Base-by-base conservation (phyloP, 192 early-diverging fungal species). In the Podila horticola region DNA sequence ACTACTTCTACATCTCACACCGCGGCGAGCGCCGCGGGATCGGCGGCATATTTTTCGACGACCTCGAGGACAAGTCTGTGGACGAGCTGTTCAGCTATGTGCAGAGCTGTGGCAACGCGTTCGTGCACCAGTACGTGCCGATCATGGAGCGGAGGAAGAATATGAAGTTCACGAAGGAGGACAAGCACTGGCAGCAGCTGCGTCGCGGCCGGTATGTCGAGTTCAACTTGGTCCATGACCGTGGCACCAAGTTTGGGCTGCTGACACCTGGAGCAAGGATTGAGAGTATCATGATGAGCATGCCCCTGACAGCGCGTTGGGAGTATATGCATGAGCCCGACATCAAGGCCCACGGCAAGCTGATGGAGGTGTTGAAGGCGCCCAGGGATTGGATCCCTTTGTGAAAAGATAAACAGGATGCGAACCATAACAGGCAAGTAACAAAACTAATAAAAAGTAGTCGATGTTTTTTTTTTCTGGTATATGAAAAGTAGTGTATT, bases 41-140 rank as follows among this genome's bases (percentile, higher is more conserved):
- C 62, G 98, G 98, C 24, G 98, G 98, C 29, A 98, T 98, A 81
- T 99, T 99, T 85, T 99, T 99, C 84, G 98, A 99, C 72, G 98
- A 99, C 71, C 82, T 98, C 49, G 92, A 94, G 64, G 89, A 93
- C 58, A 91, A 90, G 74, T 62, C 82, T n/a, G 83, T 87, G 4
- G 92, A 97, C 51, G 89, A 95, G 66, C 71, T 95, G 38, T 99
- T 97, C 83, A 84, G 69, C 0, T 98, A 96, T 86, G 93, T 97
- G 15, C 88, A 93, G 65, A 89, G 93, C 57, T 94, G 93, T 45
- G 96, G 94, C 15, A 86, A 91, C 50, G 81, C 90, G 8, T 95
- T 99, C 82, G 84, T 94, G 15, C 82, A 84, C 20, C 94, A 96
- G 36, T 99, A 99, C 72, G 72, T 97, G 52, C 98, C 98, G 7